A percentile compares a stretch with the other conserved stretches of the same genome.
Evolutionary conservation across 2,329 filamentous ascomycete genomes (phyloP).

Genomic region (Paraconiothyrium brasiliense): DNA sequence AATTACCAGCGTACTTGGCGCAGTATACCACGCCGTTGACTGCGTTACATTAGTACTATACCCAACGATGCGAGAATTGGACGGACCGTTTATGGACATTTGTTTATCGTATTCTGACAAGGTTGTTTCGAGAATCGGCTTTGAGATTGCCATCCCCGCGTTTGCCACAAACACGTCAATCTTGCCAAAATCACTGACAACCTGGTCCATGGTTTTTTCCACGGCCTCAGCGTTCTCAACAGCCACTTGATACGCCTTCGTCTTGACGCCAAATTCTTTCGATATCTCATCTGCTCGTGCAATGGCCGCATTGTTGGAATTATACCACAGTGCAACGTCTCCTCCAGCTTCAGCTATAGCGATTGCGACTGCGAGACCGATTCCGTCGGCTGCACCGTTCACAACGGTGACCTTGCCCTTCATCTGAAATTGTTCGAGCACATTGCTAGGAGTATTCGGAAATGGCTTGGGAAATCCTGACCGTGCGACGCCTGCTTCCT

Average conservation of each 20-base stretch:
- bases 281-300: background rate
- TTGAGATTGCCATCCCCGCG: constrained; percentile 68
- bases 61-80: background rate
- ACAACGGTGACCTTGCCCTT: constrained; percentile 54
- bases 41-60: background rate
- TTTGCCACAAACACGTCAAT: constrained; percentile 73
- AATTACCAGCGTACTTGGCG: constrained; percentile 53
- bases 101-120: constrained; percentile 1
- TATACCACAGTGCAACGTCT: constrained; percentile 58
- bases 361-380: constrained; percentile 58
- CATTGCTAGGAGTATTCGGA: constrained; percentile 39
- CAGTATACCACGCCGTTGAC: constrained; percentile 63
- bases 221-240: constrained; percentile 63
- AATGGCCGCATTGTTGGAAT: constrained; percentile 63
- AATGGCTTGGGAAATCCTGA: constrained; percentile 31
- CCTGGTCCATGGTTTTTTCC: constrained; percentile 66
- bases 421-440: constrained; percentile 44
- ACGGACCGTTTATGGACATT: background rate
- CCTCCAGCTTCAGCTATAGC: constrained; percentile 54
- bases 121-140: constrained; percentile 60
- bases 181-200: constrained; percentile 73
- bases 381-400: constrained; percentile 62
- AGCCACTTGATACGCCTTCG: constrained; percentile 71
- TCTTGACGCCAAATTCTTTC: constrained; percentile 55
- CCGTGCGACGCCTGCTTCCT: constrained; percentile 37